A percentile compares a stretch with the other conserved stretches of the same genome.
Conservation (phyloP, 1,139 yeast genomes). For the Debaryomyces sp. region DNA sequence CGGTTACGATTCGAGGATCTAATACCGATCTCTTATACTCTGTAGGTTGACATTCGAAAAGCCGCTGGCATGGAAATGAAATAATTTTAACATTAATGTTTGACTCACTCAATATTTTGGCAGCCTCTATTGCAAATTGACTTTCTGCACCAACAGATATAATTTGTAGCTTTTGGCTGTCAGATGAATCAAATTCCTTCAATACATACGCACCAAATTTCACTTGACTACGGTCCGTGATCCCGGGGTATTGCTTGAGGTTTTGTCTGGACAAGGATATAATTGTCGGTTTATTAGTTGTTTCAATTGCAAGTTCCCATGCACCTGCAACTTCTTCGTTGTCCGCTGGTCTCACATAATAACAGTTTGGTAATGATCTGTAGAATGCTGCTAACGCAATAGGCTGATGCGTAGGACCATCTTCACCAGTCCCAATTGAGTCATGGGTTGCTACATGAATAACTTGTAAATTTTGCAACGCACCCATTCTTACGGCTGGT, state of each 20-base stretch:
- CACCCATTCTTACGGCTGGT: conserved; percentile 38
- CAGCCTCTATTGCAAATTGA: conserved; percentile 28
- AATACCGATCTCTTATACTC: too few relatives aligned
- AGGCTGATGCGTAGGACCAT: conserved; percentile 45
- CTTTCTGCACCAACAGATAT: conserved; percentile 33
- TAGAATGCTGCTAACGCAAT: conserved; percentile 32
- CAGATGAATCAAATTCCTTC: conserved; percentile 18
- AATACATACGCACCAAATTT: conserved; percentile 30
- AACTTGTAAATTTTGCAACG: conserved; percentile 30
- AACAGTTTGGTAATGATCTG: conserved; percentile 35
- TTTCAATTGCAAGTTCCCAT: conserved; percentile 27
- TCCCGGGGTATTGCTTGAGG: conserved; percentile 22
- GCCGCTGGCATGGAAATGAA: too few relatives aligned
- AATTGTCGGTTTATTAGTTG: conserved; percentile 21
- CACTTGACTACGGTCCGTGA: conserved; percentile 23
- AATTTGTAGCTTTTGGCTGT: conserved; percentile 14
- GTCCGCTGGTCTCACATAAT: conserved; percentile 32
- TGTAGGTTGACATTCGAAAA: too few relatives aligned
- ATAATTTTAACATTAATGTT: conserved; percentile 10
- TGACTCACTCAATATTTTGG: conserved; percentile 20
- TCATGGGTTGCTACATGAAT: conserved; percentile 43
- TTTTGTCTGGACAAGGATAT: conserved; percentile 30
- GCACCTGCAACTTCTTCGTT: conserved; percentile 31
- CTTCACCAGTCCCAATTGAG: conserved; percentile 41
- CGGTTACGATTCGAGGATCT: conserved; percentile 8